Evolutionary conservation across 768 basidiomycete genomes (phyloP).

Genomic region (Neoboletus magnificus): DNA sequence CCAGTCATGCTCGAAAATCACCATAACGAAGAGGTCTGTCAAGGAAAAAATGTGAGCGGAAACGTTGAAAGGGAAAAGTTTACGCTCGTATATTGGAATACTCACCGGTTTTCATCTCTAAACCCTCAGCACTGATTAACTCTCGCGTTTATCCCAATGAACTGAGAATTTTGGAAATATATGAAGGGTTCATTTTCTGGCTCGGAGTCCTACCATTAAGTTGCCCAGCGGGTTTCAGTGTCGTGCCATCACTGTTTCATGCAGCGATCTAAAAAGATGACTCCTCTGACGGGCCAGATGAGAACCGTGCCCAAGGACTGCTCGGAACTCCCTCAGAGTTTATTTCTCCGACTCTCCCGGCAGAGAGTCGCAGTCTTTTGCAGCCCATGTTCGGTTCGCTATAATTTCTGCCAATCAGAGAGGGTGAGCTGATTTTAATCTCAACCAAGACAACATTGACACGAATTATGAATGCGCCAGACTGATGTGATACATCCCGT

Average conservation of each 20-base stretch:
- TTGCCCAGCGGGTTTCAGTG: not conserved
- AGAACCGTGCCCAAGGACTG: not conserved
- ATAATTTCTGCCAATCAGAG: not conserved
- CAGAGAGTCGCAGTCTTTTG: not conserved
- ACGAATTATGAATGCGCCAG: not conserved
- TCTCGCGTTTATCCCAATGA: not conserved
- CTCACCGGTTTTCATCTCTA: not conserved
- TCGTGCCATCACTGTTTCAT: not conserved
- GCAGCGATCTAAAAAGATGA: not conserved
- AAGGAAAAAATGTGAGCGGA: not conserved
- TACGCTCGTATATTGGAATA: not conserved
- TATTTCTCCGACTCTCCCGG: not conserved
- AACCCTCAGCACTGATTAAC: not conserved
- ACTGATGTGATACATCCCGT: constrained; percentile 1
- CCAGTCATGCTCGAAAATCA: too few relatives aligned
- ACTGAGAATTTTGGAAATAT: too few relatives aligned
- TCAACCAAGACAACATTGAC: not conserved
- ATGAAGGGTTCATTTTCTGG: not conserved
- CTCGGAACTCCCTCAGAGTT: not conserved
- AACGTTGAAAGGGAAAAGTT: not conserved
- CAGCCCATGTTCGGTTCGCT: too few relatives aligned
- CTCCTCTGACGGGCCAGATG: not conserved
- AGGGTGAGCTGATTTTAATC: not conserved
- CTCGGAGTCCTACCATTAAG: not conserved
- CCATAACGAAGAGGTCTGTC: not conserved